Percentiles rank a stretch among this genome's conserved stretches.
Conservation (phyloP, 352 stramenopile genomes). For the Phytopythium kandeliae region DNA sequence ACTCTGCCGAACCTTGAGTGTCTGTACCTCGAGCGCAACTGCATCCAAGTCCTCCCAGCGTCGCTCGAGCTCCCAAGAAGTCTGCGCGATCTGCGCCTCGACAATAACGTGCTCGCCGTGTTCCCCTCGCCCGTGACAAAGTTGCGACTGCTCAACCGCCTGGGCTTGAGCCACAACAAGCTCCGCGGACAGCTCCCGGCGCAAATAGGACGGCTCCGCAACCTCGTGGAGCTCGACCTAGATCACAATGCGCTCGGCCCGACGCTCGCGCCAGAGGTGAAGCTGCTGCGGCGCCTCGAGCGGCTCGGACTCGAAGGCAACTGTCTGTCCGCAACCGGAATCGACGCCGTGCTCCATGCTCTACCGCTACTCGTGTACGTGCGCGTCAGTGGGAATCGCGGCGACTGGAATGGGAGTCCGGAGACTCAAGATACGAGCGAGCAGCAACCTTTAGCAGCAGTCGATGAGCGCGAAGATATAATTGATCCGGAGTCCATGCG, state of each 20-base stretch:
- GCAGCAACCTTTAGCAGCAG: too few species aligned
- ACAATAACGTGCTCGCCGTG: constrained; percentile 36
- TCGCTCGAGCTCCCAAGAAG: constrained; percentile 28
- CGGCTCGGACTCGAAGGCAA: constrained; percentile 64
- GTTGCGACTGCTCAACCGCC: constrained; percentile 42
- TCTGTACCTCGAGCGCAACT: constrained; percentile 66
- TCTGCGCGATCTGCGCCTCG: constrained; percentile 44
- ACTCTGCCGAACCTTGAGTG: constrained; percentile 32
- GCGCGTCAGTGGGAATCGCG: constrained; percentile 44
- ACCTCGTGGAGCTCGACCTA: constrained; percentile 62
- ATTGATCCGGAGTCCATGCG: too few species aligned
- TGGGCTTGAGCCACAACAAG: constrained; percentile 57
- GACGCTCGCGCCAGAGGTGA: constrained; percentile 32
- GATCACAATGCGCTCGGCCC: constrained; percentile 52
- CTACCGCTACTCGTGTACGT: constrained; percentile 36
- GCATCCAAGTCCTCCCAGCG: constrained; percentile 28
- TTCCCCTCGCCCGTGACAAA: constrained; percentile 52
- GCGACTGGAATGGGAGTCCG: not conserved
- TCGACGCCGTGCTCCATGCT: constrained; percentile 11
- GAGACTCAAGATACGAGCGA: too few species aligned
- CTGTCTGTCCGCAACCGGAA: constrained; percentile 15
- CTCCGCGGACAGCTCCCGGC: constrained; percentile 24
- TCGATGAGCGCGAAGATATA: too few species aligned
- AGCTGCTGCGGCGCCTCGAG: constrained; percentile 35
- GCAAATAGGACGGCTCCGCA: constrained; percentile 44